Conservation (phyloP, 352 stramenopile genomes). For the Globisporangium solare region DNA sequence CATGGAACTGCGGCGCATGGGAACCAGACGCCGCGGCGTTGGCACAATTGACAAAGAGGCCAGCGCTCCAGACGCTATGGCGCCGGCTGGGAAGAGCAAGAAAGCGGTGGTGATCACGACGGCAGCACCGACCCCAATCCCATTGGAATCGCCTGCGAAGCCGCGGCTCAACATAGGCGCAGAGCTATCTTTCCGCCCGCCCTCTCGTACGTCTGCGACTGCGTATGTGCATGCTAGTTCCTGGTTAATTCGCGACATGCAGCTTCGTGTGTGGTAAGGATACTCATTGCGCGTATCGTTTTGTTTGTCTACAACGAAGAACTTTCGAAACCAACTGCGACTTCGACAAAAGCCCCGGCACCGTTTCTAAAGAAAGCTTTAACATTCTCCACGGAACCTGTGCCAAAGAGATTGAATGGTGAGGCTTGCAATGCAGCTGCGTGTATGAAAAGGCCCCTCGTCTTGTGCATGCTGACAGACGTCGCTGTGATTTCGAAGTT, state of each 20-base stretch:
- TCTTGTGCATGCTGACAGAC: not conserved
- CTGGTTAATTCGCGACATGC: no score
- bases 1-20: conserved; percentile 6
- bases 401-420: not conserved
- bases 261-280: no score
- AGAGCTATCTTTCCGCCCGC: not conserved
- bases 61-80: not conserved
- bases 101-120: not conserved
- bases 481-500: not conserved
- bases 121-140: conserved; percentile 8
- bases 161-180: not conserved
- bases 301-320: not conserved
- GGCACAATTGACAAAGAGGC: not conserved
- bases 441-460: not conserved
- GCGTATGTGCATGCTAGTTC: no score
- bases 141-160: conserved; percentile 12
- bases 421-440: not conserved
- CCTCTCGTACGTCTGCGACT: not conserved
- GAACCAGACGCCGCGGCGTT: not conserved
- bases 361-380: conserved; percentile 1
- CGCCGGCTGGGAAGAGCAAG: not conserved
- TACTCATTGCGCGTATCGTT: no score
- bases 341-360: not conserved
- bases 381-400: not conserved
- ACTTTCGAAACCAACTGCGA: not conserved